A percentile compares a stretch with the other conserved stretches of the same genome.
phyloP scores from a whole-genome alignment of 768 basidiomycete species.

The Clitopilus passeckerianus region DNA sequence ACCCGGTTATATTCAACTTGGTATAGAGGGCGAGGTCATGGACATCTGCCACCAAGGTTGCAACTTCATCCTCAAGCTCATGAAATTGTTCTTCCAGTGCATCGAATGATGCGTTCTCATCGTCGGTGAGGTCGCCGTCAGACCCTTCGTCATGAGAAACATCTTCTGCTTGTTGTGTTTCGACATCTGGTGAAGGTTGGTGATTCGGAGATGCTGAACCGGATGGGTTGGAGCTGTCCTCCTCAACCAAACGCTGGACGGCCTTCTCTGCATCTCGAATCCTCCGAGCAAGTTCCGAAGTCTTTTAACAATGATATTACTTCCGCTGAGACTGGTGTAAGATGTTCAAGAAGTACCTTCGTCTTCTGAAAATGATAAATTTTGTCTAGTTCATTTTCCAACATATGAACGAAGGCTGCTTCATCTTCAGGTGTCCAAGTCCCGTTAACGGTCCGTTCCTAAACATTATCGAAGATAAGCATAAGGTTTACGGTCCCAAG shows the following conservation, averaged over 20 bases:
- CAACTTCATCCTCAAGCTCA: constrained; percentile 89
- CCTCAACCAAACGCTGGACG: constrained; percentile 71
- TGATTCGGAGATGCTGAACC: constrained; percentile 11
- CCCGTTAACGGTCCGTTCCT: constrained; percentile 40
- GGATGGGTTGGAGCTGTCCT: constrained; percentile 28
- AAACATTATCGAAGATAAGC: neutral
- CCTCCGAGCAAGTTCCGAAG: constrained; percentile 73
- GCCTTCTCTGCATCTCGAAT: constrained; percentile 81
- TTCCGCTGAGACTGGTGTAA: neutral
- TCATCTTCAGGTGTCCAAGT: constrained; percentile 80
- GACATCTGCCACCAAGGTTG: constrained; percentile 88
- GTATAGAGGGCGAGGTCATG: constrained; percentile 90
- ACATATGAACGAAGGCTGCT: constrained; percentile 69
- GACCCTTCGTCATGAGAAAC: constrained; percentile 65
- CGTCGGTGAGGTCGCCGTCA: constrained; percentile 53
- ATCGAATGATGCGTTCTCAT: constrained; percentile 55
- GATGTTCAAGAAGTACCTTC: constrained; percentile 48
- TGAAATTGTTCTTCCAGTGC: constrained; percentile 85
- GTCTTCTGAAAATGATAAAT: constrained; percentile 89
- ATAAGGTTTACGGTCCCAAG: neutral
- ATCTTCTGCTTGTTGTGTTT: constrained; percentile 47
- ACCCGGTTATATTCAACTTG: constrained; percentile 97
- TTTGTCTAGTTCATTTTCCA: constrained; percentile 88
- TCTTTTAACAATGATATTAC: constrained; percentile 35
- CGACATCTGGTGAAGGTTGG: constrained; percentile 38